Conservation (phyloP, 768 basidiomycete genomes). For the Lentinula guzmanii region DNA sequence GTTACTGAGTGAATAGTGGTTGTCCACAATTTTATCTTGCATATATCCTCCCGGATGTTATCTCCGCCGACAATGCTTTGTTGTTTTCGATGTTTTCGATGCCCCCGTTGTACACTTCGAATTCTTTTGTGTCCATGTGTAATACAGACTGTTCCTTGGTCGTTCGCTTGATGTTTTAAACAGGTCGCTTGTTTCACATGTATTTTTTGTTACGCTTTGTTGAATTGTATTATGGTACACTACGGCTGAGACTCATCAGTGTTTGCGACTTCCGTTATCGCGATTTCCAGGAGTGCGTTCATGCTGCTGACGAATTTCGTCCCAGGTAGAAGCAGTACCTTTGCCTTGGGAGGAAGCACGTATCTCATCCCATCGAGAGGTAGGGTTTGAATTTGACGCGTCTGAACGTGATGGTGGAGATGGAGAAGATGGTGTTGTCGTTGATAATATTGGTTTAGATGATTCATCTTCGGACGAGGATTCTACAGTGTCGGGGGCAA, state of each 20-base stretch:
- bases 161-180: too few relatives aligned
- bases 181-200: not conserved
- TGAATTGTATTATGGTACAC: not conserved
- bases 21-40: not conserved
- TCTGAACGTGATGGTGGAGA: not conserved
- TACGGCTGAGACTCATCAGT: not conserved
- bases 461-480: not conserved
- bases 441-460: not conserved
- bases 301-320: constrained; percentile 55
- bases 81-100: not conserved
- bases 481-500: not conserved
- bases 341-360: constrained; percentile 43
- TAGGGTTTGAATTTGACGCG: not conserved
- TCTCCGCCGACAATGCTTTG: not conserved
- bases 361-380: constrained; percentile 62
- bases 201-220: not conserved
- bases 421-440: not conserved
- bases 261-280: not conserved
- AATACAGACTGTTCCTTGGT: not conserved
- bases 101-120: not conserved
- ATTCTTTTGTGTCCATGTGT: not conserved
- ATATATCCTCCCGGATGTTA: not conserved
- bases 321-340: constrained; percentile 55
- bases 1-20: not conserved
- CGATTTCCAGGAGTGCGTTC: constrained; percentile 22